Conservation (phyloP, 768 basidiomycete genomes). For the Pulveroboletus sp. region DNA sequence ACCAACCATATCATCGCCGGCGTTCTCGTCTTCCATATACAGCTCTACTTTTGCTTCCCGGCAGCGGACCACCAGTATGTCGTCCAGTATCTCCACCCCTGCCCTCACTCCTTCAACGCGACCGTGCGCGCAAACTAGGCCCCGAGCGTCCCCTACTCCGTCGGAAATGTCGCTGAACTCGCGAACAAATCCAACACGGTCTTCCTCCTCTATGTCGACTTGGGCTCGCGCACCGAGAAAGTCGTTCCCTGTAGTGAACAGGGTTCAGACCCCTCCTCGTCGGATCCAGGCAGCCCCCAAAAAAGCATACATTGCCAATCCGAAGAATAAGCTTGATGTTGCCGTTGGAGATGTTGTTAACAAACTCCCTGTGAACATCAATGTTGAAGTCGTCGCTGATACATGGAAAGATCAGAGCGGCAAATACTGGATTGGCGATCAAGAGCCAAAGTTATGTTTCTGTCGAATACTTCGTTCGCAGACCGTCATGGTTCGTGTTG, state of each 20-base stretch:
- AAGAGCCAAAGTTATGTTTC: conserved; percentile 86
- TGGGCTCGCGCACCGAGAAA: conserved; percentile 69
- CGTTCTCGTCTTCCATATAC: conserved; percentile 38
- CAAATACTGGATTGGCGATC: conserved; percentile 94
- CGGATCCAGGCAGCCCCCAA: conserved; percentile 38
- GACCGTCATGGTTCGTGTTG: conserved; percentile 95
- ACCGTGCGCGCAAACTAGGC: conserved; percentile 42
- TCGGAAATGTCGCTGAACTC: conserved; percentile 56
- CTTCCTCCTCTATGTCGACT: conserved; percentile 48
- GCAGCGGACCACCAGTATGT: conserved; percentile 69
- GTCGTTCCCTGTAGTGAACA: conserved; percentile 48
- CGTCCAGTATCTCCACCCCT: conserved; percentile 39
- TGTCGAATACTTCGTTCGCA: conserved; percentile 88
- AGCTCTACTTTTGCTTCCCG: conserved; percentile 79
- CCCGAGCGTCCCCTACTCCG: conserved; percentile 55
- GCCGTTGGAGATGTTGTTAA: conserved; percentile 93
- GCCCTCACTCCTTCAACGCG: conserved; percentile 31
- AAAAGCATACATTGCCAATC: conserved; percentile 80
- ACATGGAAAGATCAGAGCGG: conserved; percentile 92
- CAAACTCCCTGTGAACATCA: conserved; percentile 79
- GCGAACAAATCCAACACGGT: conserved; percentile 43
- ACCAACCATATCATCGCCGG: conserved; percentile 40
- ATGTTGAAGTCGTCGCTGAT: conserved; percentile 73
- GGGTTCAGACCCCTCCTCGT: conserved; percentile 44
- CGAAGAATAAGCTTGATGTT: conserved; percentile 88